Base-by-base conservation (phyloP, 495 filamentous ascomycete species). In the Penicillium maclennaniae region DNA sequence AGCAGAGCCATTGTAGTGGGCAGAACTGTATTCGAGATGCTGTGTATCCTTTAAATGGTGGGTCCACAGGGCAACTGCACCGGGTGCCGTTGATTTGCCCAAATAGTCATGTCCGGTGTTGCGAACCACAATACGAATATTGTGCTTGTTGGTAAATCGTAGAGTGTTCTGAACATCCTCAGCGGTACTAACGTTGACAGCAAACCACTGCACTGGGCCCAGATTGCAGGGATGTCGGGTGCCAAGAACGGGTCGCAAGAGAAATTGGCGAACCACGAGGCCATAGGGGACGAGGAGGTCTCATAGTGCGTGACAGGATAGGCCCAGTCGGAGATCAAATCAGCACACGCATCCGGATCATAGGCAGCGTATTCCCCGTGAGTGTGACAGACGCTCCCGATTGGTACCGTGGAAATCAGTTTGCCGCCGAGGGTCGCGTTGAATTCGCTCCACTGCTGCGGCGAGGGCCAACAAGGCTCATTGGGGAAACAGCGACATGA, bases 91-190 rank as follows among this genome's bases (percentile, higher is more conserved):
- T 14, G 79, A 77, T 61, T 80, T 80, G 28, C 78, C 82, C 14
- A 68, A 53, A 62, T 82, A 84, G 51, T 78, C 69, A 54, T 71
- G 67, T 6, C 83, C 84, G 0, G 83, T 86, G 60, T 86, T 86
- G 31, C 81, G 83, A 43, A 87, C 73, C 28, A 86, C 71, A 15
- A 87, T 57, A n/a, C 83, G 77, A 38, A 87, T 71, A 56, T 81
- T 83, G 45, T 80, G 70, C 28, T 76, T 45, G 4, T 66, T 61
- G 0, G 79, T 78, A 50, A 77, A 83, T 21, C 71, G 63, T 20
- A 83, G 7, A 1, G 51, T 17, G 57, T 54, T 25, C 45, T 53
- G 17, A 50, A 50, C 36, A 72, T 54, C 57, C 3, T 55, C 28
- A 20, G 48, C 50, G 4, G 21, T 19, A 37, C 37, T 49, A 25